These are phyloP conservation scores for Cystoisospora suis DNA, from an alignment of 169 alveolate genomes.

Conservation along the genomic window DNA sequence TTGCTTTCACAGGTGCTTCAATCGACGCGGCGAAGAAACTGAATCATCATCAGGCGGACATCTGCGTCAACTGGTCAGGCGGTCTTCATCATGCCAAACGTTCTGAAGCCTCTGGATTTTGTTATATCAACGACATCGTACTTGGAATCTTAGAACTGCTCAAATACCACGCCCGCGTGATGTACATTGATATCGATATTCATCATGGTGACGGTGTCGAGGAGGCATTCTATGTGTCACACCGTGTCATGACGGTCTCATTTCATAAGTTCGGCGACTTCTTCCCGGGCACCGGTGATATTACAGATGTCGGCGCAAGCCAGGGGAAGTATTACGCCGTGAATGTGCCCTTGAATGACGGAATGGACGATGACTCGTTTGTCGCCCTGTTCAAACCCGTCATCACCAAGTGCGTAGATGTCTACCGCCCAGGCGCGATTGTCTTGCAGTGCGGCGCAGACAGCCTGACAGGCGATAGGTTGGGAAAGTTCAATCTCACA, in stretches of 20 bases:
- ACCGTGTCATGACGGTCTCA: slow-evolving; percentile 97
- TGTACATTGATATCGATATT: slow-evolving; percentile 98
- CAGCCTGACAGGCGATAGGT: slow-evolving; percentile 94
- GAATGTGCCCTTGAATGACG: slow-evolving; percentile 98
- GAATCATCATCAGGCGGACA: slow-evolving; percentile 94
- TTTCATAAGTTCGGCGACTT: slow-evolving; percentile 99
- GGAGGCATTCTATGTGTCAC: slow-evolving; percentile 94
- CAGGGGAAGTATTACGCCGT: slow-evolving; percentile 94
- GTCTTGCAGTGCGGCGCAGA: slow-evolving; percentile 99
- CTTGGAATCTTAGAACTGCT: slow-evolving; percentile 95
- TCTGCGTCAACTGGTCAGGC: slow-evolving; percentile 98
- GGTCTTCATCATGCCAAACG: slow-evolving; percentile 98
- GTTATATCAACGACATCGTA: slow-evolving; percentile 98
- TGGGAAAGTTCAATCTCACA: slow-evolving; percentile 97
- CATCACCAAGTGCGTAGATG: slow-evolving; percentile 92
- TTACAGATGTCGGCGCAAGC: slow-evolving; percentile 95
- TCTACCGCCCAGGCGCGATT: slow-evolving; percentile 96
- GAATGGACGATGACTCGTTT: slow-evolving; percentile 96
- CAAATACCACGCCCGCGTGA: slow-evolving; percentile 97
- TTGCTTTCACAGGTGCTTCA: slow-evolving; percentile 85
- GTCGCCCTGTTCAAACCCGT: slow-evolving; percentile 91
- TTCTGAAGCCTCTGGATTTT: slow-evolving; percentile 98
- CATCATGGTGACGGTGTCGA: slow-evolving; percentile 99
- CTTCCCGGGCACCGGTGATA: slow-evolving; percentile 99
- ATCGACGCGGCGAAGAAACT: slow-evolving; percentile 95